Evolutionary conservation across 2,329 filamentous ascomycete species (phyloP).

Genomic region (Aspergillus puulaauensis): DNA sequence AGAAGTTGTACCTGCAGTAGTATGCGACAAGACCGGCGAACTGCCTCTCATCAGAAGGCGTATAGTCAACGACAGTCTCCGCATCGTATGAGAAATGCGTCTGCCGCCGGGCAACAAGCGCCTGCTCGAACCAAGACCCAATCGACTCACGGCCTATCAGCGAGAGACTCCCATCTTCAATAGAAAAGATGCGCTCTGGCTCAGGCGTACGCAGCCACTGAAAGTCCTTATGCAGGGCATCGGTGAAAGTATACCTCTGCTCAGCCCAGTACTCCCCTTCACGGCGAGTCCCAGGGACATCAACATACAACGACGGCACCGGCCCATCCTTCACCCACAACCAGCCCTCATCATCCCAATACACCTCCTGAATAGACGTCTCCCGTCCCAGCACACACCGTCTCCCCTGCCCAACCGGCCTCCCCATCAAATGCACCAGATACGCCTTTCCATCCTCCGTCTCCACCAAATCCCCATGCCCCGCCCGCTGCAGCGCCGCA

Average conservation of each 20-base stretch:
- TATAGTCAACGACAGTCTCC: neutral
- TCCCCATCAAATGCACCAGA: constrained; percentile 9
- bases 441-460: constrained; percentile 3
- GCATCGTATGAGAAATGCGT: constrained; percentile 13
- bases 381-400: constrained; percentile 10
- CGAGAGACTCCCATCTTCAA: neutral
- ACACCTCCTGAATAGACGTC: constrained; percentile 7
- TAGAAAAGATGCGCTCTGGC: constrained; percentile 6
- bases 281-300: neutral
- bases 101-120: constrained; percentile 9
- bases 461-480: constrained; percentile 10
- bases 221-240: constrained; percentile 7
- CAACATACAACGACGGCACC: constrained; percentile 8
- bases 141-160: constrained; percentile 12
- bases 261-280: constrained; percentile 7
- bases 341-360: constrained; percentile 11
- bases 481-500: constrained; percentile 7
- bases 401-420: constrained; percentile 10
- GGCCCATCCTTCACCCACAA: constrained; percentile 6
- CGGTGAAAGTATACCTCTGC: constrained; percentile 4
- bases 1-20: constrained; percentile 13
- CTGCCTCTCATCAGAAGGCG: constrained; percentile 7
- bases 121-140: constrained; percentile 14
- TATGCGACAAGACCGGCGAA: constrained; percentile 9
- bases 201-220: constrained; percentile 11